phyloP scores from a whole-genome alignment of 129 eudicot genomes.

The Helianthus tuberosus region DNA sequence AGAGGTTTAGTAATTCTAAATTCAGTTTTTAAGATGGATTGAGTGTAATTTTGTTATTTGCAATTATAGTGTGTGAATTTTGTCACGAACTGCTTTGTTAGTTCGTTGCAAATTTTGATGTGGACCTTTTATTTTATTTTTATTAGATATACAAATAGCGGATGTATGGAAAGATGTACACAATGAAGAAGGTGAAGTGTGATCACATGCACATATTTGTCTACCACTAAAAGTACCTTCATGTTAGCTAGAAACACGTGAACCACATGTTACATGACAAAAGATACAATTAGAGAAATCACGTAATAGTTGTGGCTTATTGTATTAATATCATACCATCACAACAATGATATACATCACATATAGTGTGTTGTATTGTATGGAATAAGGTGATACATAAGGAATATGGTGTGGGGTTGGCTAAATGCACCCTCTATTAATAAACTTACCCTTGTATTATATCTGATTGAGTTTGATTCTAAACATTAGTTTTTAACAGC shows the following conservation, averaged over 20 bases:
- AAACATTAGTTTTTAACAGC: too few species aligned
- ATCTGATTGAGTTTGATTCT: too few species aligned
- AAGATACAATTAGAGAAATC: too few species aligned
- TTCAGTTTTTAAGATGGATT: conserved; percentile 5
- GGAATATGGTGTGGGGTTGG: too few species aligned
- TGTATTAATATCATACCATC: too few species aligned
- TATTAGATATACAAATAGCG: conserved; percentile 32
- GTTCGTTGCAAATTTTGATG: background rate
- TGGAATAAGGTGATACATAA: too few species aligned
- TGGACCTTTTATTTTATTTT: background rate
- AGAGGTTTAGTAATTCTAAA: background rate
- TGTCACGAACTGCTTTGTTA: background rate
- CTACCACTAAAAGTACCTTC: conserved; percentile 18
- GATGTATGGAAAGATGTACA: conserved; percentile 28
- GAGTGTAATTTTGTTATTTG: background rate
- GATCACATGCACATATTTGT: conserved; percentile 25
- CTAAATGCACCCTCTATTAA: too few species aligned
- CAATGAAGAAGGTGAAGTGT: conserved; percentile 54
- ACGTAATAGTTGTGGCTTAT: too few species aligned
- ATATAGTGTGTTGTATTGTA: too few species aligned
- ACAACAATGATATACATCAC: too few species aligned
- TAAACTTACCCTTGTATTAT: too few species aligned
- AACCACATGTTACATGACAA: too few species aligned
- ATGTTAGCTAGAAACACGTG: background rate
- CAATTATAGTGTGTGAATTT: background rate